Evolutionary conservation across 352 stramenopile genomes (phyloP), one percentile per base, ranked within the genome.

Genomic region (Pythium chondricola): DNA sequence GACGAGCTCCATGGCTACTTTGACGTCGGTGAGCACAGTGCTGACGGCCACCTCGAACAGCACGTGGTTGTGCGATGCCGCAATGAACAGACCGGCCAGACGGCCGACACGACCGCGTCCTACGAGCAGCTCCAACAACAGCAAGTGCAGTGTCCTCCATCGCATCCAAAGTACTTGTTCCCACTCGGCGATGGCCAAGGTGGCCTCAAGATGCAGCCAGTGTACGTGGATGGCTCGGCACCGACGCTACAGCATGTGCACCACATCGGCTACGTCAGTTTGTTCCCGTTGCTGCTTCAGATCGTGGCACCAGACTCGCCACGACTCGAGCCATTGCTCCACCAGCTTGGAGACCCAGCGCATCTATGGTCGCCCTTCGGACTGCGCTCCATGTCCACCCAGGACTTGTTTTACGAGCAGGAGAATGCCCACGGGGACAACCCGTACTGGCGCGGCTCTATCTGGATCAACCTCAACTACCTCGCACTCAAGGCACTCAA

Each of bases 401-500:
- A 36, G 2, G 82, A 96, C 48, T 48, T 74, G 27, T 92, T 96
- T 24, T 97, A 95, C 59, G 78, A 94, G 43, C 71, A 78, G 20
- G 81, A 85, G 48, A 97, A 97, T 35, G 81, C 86, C 6, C 75
- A 83, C n/a, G 85, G 87, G 4, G 87, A 97, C 56, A 87, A 88
- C 31, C 87, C 88, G 25, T 96, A 96, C 67, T 98, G 92, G 92
- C 79, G 93, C 42, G 93, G 93, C 31, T 74, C 90, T 31, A 96
- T 98, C 50, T 98, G 93, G 93, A 90, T 97, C 46, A 96, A 96
- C 54, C 59, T 86, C 14, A 98, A 98, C 67, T 98, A 95, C 58
- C 65, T 98, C 22, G 86, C 85, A 41, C 52, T 97, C 25, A 67
- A 78, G 56, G 83, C 85, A 20, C 67, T 96, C 24, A 68, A 94